Evolutionary conservation across 2,329 filamentous ascomycete species (phyloP).

Genomic region (Chrysoporthe cubensis): DNA sequence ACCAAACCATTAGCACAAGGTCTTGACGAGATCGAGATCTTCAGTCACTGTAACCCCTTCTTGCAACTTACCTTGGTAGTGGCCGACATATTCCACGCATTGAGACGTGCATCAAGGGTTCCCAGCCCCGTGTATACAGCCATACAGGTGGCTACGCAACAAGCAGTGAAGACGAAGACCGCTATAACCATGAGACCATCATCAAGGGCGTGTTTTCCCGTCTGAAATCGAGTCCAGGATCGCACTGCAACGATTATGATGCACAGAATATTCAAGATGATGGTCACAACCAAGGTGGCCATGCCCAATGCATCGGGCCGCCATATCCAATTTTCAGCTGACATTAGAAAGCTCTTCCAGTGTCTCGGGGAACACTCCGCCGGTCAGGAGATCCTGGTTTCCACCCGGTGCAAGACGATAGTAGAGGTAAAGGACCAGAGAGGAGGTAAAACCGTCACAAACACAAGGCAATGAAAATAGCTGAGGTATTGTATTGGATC

Average conservation of each 20-base stretch:
- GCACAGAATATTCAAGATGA: not conserved
- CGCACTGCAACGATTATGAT: constrained; percentile 3
- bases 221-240: constrained; percentile 4
- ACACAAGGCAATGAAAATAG: no score
- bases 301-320: not conserved
- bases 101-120: constrained; percentile 5
- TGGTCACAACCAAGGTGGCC: constrained; percentile 8
- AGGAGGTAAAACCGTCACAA: no score
- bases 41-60: not conserved
- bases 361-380: not conserved
- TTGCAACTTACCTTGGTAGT: constrained; percentile 6
- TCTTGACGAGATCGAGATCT: not conserved
- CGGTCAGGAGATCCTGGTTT: not conserved
- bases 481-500: not conserved
- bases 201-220: constrained; percentile 7
- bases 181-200: constrained; percentile 15
- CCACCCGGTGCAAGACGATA: not conserved
- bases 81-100: constrained; percentile 9
- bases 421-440: not conserved
- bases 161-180: not conserved
- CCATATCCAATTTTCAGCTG: constrained; percentile 5
- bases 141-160: constrained; percentile 9
- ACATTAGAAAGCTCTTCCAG: not conserved
- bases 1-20: not conserved
- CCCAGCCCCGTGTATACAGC: constrained; percentile 14